Evolutionary conservation across 1,284 basidiomycete genomes (phyloP).

Genomic region (Pseudomicrostroma phylloplanum): DNA sequence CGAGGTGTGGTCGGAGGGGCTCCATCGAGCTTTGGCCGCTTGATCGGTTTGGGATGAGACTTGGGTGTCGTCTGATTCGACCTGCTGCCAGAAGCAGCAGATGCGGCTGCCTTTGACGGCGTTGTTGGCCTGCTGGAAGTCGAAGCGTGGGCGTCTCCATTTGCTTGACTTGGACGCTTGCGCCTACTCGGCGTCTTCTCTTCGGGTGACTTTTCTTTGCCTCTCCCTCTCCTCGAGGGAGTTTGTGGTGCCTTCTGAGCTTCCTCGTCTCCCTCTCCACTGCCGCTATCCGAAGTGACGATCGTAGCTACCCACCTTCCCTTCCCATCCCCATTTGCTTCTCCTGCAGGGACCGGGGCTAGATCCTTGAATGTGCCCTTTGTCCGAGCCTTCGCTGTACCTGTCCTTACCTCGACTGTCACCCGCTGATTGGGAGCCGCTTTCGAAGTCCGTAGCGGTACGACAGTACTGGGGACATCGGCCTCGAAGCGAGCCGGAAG

Average conservation of each 20-base stretch:
- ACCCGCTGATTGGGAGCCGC: background rate
- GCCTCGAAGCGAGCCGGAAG: background rate
- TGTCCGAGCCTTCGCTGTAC: background rate
- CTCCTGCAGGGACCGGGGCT: too few relatives aligned
- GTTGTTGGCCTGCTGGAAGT: background rate
- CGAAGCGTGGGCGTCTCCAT: background rate
- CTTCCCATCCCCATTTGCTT: too few relatives aligned
- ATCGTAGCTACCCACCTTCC: too few relatives aligned
- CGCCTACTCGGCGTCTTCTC: background rate
- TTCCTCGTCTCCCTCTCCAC: too few relatives aligned
- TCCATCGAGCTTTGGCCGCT: background rate
- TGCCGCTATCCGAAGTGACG: too few relatives aligned
- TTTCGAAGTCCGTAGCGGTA: background rate
- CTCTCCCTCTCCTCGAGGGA: too few relatives aligned
- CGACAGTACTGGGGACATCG: background rate
- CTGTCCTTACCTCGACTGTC: background rate
- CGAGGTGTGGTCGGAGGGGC: background rate
- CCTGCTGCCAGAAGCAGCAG: background rate
- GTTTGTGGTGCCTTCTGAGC: too few relatives aligned
- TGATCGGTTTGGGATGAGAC: background rate
- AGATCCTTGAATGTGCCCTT: background rate
- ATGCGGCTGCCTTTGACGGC: background rate
- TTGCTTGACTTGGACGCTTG: background rate
- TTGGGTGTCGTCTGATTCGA: background rate
- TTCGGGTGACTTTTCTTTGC: too few relatives aligned